Conservation (phyloP, 148 eudicot genomes). For the Suaeda aralocaspica region DNA sequence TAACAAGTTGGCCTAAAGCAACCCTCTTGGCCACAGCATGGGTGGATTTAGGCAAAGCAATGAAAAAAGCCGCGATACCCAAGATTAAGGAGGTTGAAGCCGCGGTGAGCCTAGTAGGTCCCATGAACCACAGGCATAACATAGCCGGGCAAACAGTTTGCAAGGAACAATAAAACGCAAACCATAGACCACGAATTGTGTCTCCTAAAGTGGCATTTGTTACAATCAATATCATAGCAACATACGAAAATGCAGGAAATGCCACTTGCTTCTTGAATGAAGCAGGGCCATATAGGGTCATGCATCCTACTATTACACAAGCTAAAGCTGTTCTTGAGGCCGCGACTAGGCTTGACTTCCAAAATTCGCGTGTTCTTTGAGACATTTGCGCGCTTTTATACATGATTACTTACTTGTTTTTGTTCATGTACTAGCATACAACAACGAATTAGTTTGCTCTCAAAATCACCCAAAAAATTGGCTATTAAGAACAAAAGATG, state of each 20-base stretch:
- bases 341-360: constrained; percentile 43
- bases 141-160: constrained; percentile 53
- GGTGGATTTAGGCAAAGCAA: constrained; percentile 50
- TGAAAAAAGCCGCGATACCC: constrained; percentile 43
- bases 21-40: constrained; percentile 55
- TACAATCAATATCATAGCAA: constrained; percentile 52
- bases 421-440: too few species aligned
- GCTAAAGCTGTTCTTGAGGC: constrained; percentile 63
- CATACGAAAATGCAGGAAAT: constrained; percentile 67
- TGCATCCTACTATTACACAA: constrained; percentile 49
- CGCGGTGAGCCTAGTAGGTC: constrained; percentile 43
- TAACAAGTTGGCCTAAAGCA: constrained; percentile 67
- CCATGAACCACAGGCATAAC: constrained; percentile 46
- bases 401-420: not conserved
- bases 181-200: constrained; percentile 60
- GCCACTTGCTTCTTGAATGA: constrained; percentile 28
- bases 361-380: constrained; percentile 33
- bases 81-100: constrained; percentile 41
- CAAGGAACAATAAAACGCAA: constrained; percentile 43
- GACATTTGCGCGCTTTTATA: constrained; percentile 24
- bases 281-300: constrained; percentile 52
- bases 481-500: not conserved
- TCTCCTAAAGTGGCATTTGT: constrained; percentile 65
- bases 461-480: not conserved
- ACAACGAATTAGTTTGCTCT: not conserved